These are phyloP conservation scores for Hirsutella minnesotensis DNA, from an alignment of 2,329 filamentous ascomycete species.

Conservation along the genomic window DNA sequence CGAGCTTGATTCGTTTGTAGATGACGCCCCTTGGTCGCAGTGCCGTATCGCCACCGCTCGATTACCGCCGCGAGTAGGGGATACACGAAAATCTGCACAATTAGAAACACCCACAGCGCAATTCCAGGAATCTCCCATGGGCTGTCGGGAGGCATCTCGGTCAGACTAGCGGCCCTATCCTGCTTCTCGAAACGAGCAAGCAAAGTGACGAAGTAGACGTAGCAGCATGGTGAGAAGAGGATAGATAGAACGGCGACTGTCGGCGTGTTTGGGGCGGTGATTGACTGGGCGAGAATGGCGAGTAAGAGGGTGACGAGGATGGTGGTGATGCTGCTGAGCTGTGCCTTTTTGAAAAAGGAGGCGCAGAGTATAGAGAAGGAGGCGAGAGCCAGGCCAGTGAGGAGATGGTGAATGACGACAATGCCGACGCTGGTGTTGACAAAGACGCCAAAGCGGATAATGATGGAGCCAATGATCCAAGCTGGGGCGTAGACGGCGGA, in stretches of 20 bases:
- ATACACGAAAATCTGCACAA: constrained; percentile 68
- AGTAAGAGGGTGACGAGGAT: constrained; percentile 63
- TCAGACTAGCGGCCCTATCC: constrained; percentile 46
- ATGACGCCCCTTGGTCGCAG: constrained; percentile 49
- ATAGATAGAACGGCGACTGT: constrained; percentile 59
- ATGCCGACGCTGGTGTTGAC: constrained; percentile 49
- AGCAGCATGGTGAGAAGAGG: constrained; percentile 80
- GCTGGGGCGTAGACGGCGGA: constrained; percentile 68
- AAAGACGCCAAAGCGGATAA: constrained; percentile 54
- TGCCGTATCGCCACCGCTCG: constrained; percentile 66
- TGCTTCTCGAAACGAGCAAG: constrained; percentile 66
- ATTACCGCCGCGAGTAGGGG: constrained; percentile 63
- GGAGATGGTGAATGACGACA: constrained; percentile 61
- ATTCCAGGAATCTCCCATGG: constrained; percentile 62
- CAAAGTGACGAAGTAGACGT: constrained; percentile 66
- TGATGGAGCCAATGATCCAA: constrained; percentile 66
- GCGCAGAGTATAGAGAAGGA: constrained; percentile 75
- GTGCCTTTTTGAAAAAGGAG: constrained; percentile 75
- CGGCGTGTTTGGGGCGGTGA: constrained; percentile 48
- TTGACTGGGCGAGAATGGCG: constrained; percentile 70
- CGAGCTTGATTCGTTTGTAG: constrained; percentile 26
- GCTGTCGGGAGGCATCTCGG: constrained; percentile 48
- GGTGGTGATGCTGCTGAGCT: constrained; percentile 74
- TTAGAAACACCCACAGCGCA: constrained; percentile 64
- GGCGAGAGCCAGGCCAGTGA: constrained; percentile 64